These are phyloP conservation scores for Barnettozyma pratensis DNA, from an alignment of 805 yeast species.

Conservation along the genomic window DNA sequence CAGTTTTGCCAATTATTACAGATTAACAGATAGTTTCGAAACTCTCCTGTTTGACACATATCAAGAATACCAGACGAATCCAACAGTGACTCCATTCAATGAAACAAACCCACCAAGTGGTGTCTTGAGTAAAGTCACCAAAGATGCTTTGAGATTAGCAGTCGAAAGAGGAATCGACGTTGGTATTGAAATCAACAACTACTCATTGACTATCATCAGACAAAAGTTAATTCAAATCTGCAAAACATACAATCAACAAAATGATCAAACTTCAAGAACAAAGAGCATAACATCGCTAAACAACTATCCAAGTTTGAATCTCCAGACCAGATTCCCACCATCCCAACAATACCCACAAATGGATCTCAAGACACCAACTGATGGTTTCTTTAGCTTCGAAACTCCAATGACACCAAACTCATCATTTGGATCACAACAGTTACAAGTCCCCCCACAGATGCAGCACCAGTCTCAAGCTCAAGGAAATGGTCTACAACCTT, in stretches of 20 bases:
- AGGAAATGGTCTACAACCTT: slow-evolving; percentile 13
- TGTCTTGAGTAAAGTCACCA: slow-evolving; percentile 53
- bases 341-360: slow-evolving; percentile 10
- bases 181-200: slow-evolving; percentile 34
- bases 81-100: slow-evolving; percentile 65
- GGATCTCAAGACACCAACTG: slow-evolving; percentile 19
- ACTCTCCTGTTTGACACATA: slow-evolving; percentile 41
- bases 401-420: slow-evolving; percentile 13
- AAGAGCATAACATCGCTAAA: slow-evolving; percentile 17
- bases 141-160: slow-evolving; percentile 41
- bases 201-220: slow-evolving; percentile 34
- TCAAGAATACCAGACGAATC: slow-evolving; percentile 45
- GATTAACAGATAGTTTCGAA: slow-evolving; percentile 36
- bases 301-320: slow-evolving; percentile 18
- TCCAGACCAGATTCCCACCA: slow-evolving; percentile 15
- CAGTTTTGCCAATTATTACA: slow-evolving; percentile 24
- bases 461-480: neutral
- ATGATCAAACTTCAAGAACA: slow-evolving; percentile 14
- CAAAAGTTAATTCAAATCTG: slow-evolving; percentile 30
- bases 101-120: slow-evolving; percentile 64
- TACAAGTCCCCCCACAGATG: neutral
- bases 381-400: slow-evolving; percentile 24
- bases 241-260: neutral
- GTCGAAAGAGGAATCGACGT: slow-evolving; percentile 28
- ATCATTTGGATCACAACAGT: neutral